A percentile compares a stretch with the other conserved stretches of the same genome.
These are phyloP conservation scores for Incumbomyces delicatus DNA, from an alignment of 2,329 filamentous ascomycete species.

Conservation along the genomic window DNA sequence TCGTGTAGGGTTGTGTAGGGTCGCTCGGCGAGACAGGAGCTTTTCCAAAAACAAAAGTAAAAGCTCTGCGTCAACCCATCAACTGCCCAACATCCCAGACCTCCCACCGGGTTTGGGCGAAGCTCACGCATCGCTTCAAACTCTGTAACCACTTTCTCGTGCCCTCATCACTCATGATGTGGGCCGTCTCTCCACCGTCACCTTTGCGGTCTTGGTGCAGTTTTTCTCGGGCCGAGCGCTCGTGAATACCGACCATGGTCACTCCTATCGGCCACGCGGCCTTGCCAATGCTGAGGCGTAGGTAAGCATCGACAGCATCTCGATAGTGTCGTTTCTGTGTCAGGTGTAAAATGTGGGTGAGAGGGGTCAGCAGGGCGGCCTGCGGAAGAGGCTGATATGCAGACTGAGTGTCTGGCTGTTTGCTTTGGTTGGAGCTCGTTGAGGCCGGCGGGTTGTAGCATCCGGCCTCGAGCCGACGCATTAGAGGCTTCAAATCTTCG, in stretches of 20 bases:
- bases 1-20: no score
- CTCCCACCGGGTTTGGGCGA: conserved; percentile 93
- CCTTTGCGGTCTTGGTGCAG: conserved; percentile 67
- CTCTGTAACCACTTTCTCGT: conserved; percentile 95
- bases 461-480: conserved; percentile 75
- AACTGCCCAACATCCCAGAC: conserved; percentile 85
- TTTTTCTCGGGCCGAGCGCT: conserved; percentile 90
- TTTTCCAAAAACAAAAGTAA: not conserved
- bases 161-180: conserved; percentile 94
- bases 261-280: conserved; percentile 98
- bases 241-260: conserved; percentile 99
- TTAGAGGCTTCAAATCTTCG: conserved; percentile 80
- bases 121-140: conserved; percentile 92
- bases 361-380: conserved; percentile 64
- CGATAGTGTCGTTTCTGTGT: conserved; percentile 89
- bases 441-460: conserved; percentile 37
- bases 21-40: no score
- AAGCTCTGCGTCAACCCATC: conserved; percentile 59
- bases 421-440: conserved; percentile 34
- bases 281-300: conserved; percentile 87
- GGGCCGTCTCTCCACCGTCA: conserved; percentile 54
- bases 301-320: conserved; percentile 90
- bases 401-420: conserved; percentile 51
- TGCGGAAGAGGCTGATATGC: conserved; percentile 37
- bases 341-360: conserved; percentile 84